phyloP scores from a whole-genome alignment of 345 rosid genomes.

The Salix dunnii region DNA sequence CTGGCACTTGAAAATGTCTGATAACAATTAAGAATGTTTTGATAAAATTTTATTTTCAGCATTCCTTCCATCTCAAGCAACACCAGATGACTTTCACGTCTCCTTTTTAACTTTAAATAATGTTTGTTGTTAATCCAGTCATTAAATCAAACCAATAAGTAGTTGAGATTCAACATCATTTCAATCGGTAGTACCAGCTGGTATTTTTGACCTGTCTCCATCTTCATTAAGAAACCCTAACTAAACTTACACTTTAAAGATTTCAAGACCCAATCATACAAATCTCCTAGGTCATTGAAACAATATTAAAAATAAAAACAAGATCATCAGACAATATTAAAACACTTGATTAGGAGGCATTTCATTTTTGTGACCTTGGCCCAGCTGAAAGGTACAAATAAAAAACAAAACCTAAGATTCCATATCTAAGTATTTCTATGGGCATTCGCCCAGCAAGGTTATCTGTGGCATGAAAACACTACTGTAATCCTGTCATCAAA shows the following conservation, averaged over 20 bases:
- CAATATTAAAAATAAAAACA: background rate
- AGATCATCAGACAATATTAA: too few relatives aligned
- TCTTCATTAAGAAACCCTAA: background rate
- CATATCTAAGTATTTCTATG: background rate
- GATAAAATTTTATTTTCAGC: too few relatives aligned
- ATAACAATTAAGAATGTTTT: too few relatives aligned
- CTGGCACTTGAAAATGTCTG: too few relatives aligned
- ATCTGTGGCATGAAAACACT: too few relatives aligned
- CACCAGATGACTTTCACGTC: background rate
- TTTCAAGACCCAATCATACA: slow-evolving; percentile 1
- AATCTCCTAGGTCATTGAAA: background rate
- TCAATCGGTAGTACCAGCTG: background rate
- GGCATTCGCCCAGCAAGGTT: too few relatives aligned
- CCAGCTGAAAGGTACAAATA: background rate
- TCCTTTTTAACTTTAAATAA: background rate
- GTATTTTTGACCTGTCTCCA: slow-evolving; percentile 6
- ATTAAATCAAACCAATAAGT: background rate
- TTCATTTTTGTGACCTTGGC: background rate
- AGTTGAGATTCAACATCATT: background rate
- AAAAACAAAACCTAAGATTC: background rate
- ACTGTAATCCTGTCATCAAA: too few relatives aligned
- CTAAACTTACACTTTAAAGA: background rate
- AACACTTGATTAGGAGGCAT: background rate
- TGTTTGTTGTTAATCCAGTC: background rate
- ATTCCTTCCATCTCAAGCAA: background rate